phyloP scores from a whole-genome alignment of 1,284 basidiomycete species.

The Moniliophthora roreri region DNA sequence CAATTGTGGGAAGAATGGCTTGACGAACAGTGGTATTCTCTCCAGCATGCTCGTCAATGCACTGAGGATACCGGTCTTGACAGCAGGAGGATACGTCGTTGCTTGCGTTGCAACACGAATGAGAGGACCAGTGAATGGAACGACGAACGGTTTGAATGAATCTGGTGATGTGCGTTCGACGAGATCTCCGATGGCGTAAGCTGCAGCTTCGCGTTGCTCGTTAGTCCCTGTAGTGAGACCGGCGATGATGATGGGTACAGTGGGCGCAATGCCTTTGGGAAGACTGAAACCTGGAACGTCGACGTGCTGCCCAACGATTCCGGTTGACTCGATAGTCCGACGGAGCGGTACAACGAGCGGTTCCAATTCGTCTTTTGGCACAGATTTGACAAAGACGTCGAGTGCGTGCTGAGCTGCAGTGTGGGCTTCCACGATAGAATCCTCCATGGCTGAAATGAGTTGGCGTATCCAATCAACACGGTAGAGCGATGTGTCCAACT shows the following conservation, averaged over 20 bases:
- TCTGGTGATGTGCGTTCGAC: slow-evolving; percentile 88
- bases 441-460: slow-evolving; percentile 85
- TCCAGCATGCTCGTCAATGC: slow-evolving; percentile 83
- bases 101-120: slow-evolving; percentile 92
- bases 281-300: slow-evolving; percentile 88
- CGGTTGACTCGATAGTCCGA: slow-evolving; percentile 85
- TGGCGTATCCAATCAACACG: slow-evolving; percentile 96
- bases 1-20: slow-evolving; percentile 98
- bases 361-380: slow-evolving; percentile 93
- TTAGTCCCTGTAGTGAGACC: slow-evolving; percentile 83
- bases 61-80: slow-evolving; percentile 86
- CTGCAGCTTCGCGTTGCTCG: slow-evolving; percentile 89
- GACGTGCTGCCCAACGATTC: slow-evolving; percentile 62
- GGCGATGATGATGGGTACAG: slow-evolving; percentile 88
- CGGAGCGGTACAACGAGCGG: slow-evolving; percentile 87
- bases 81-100: slow-evolving; percentile 84
- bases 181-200: slow-evolving; percentile 92
- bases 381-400: slow-evolving; percentile 87
- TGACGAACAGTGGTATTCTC: slow-evolving; percentile 86
- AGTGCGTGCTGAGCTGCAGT: slow-evolving; percentile 84
- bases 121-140: slow-evolving; percentile 94
- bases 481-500: slow-evolving; percentile 81
- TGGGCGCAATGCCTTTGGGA: slow-evolving; percentile 87
- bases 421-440: slow-evolving; percentile 73
- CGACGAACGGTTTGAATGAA: slow-evolving; percentile 95